A percentile compares a stretch with the other conserved stretches of the same genome.
Conservation (phyloP, 495 filamentous ascomycete species). For the Hypoxylon trugodes region DNA sequence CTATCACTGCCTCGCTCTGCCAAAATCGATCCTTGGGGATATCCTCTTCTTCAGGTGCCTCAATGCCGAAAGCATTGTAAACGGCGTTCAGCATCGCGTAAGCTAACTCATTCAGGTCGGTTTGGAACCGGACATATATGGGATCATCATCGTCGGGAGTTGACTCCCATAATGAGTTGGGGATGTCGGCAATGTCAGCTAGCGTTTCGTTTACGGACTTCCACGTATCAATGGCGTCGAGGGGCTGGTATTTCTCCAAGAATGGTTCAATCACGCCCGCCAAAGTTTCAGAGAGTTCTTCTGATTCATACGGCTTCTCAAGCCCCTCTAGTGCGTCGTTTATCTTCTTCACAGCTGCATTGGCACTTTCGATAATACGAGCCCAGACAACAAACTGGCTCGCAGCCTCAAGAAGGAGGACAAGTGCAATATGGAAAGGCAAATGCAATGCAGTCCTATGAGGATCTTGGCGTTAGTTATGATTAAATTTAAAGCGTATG, state of each 20-base stretch:
- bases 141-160: conserved; percentile 8
- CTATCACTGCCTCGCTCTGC: conserved; percentile 23
- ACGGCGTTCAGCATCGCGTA: conserved; percentile 42
- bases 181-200: conserved; percentile 32
- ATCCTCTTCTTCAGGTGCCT: conserved; percentile 38
- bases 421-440: conserved; percentile 68
- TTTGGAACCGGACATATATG: neutral
- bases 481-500: conserved; percentile 18
- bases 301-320: conserved; percentile 2
- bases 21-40: conserved; percentile 4
- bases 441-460: conserved; percentile 68
- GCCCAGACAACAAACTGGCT: conserved; percentile 51
- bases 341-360: conserved; percentile 12
- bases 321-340: neutral
- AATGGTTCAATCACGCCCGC: conserved; percentile 26
- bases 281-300: conserved; percentile 21
- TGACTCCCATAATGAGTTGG: conserved; percentile 37
- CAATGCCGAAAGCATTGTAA: conserved; percentile 43
- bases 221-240: conserved; percentile 22
- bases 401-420: conserved; percentile 43
- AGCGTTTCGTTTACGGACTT: conserved; percentile 34
- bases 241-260: conserved; percentile 39
- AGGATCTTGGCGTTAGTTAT: conserved; percentile 14
- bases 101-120: conserved; percentile 29
- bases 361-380: conserved; percentile 36